Evolutionary conservation across 2,329 filamentous ascomycete species (phyloP), one percentile per base, ranked within the genome.

Genomic region (Ophiostoma pallidulum): DNA sequence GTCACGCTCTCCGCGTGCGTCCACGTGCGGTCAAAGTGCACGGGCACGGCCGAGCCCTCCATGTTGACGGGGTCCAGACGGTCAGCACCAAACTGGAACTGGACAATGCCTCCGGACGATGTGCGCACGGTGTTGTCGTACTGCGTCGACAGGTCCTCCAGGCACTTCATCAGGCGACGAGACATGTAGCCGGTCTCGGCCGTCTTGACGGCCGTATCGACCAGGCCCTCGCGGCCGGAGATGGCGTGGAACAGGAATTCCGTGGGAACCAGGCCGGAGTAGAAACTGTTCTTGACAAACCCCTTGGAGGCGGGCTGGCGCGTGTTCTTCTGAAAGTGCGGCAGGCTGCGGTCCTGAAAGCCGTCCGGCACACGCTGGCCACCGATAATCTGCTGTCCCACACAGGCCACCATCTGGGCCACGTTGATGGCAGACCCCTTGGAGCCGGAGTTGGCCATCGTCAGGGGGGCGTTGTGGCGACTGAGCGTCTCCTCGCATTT

Each of bases 131-230:
- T 98, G 58, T 94, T 80, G 59, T 98, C 92, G 59, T 98, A 98
- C 58, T 89, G 81, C 1, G 86, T 88, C 1, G 90, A 95, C 3
- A 97, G 70, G 71, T 98, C 92, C 62, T 98, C 92, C 41, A 98
- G 69, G 3, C 88, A 95, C 67, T 98, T 98, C 91, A 98, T 98
- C 62, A 98, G 66, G 57, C 92, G 82, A 68, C 92, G 83, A 53
- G 91, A 97, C 92, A 98, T 98, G 68, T 98, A 98, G 54, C 92
- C 92, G 10, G 92, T 98, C 66, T 98, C 92, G 45, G 92, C 92
- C 45, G 92, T 98, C 71, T 98, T 98, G 69, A 97, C 92, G 52
- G 92, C 92, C 2, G 92, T 98, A 77, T 98, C 92, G 60, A 98
- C 90, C 56, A 98, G 71, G 79, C 92, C 92, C 78, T 97, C 92